Conservation (phyloP, 1,284 basidiomycete species). For the Trametes hirsuta region DNA sequence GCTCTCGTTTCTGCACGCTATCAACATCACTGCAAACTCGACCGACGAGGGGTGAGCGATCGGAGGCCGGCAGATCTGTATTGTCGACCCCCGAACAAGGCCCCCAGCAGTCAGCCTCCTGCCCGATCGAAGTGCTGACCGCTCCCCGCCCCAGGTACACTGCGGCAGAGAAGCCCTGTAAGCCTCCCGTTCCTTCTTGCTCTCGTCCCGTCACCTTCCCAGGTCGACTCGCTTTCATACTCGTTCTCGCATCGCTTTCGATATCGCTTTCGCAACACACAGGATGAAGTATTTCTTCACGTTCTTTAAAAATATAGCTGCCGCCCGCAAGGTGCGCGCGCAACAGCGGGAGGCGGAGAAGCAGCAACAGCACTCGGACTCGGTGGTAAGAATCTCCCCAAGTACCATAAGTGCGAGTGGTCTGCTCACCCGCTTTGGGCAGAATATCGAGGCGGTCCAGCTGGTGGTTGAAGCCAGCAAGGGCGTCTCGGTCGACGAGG, state of each 20-base stretch:
- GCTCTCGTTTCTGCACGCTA: no score
- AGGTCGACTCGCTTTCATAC: not conserved
- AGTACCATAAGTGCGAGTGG: no score
- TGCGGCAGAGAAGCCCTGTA: no score
- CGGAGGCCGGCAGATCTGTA: no score
- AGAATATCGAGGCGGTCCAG: slow-evolving; percentile 18
- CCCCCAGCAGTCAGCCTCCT: no score
- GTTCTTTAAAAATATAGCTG: not conserved
- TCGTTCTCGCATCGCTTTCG: not conserved
- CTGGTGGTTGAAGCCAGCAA: slow-evolving; percentile 17
- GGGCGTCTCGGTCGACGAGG: slow-evolving; percentile 6
- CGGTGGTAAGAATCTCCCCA: not conserved
- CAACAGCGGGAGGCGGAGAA: not conserved
- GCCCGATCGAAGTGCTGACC: no score
- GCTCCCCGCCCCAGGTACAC: no score
- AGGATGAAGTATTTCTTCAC: slow-evolving; percentile 9
- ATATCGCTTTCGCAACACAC: not conserved
- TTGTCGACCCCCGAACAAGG: no score
- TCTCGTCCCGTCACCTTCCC: not conserved
- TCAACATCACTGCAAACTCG: no score
- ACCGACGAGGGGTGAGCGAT: no score
- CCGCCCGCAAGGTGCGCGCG: not conserved
- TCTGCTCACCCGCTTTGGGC: not conserved
- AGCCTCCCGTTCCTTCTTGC: no score
- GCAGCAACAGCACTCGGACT: not conserved